Conservation (phyloP, 2,329 filamentous ascomycete genomes). For the Xylaria sp. region DNA sequence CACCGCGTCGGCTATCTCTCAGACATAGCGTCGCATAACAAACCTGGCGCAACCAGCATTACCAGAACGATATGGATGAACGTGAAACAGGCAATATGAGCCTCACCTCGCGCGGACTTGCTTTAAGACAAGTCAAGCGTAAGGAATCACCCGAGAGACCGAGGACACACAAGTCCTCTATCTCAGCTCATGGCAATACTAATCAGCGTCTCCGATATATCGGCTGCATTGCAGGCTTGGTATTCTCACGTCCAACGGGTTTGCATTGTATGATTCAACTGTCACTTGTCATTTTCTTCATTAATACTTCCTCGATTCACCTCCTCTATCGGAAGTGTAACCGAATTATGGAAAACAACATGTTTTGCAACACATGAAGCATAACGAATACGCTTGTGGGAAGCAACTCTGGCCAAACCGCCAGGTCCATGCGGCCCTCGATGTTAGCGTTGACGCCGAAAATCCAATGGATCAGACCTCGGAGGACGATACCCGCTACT, state of each 20-base stretch:
- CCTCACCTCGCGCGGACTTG: neutral
- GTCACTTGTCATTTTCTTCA: slow-evolving; percentile 4
- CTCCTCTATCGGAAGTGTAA: slow-evolving; percentile 47
- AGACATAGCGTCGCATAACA: slow-evolving; percentile 14
- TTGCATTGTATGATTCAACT: slow-evolving; percentile 1
- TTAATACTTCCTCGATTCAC: neutral
- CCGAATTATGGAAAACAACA: slow-evolving; percentile 65
- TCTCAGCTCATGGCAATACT: neutral
- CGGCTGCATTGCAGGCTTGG: slow-evolving; percentile 10
- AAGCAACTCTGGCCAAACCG: slow-evolving; percentile 61
- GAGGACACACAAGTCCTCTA: neutral
- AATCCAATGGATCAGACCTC: slow-evolving; percentile 51
- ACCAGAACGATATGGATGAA: slow-evolving; percentile 4
- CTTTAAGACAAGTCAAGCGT: neutral
- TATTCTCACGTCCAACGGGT: slow-evolving; percentile 3
- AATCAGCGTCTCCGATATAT: neutral
- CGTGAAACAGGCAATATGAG: slow-evolving; percentile 12
- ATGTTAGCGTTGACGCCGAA: slow-evolving; percentile 59
- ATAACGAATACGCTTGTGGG: slow-evolving; percentile 61
- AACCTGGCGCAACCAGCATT: slow-evolving; percentile 9
- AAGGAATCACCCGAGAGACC: neutral
- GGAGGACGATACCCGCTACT: slow-evolving; percentile 54
- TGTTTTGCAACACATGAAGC: slow-evolving; percentile 65
- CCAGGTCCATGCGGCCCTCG: slow-evolving; percentile 60
- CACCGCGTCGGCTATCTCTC: slow-evolving; percentile 28